A percentile compares a stretch with the other conserved stretches of the same genome.
Conservation (phyloP, 2,329 filamentous ascomycete genomes). For the Trichophyton benhamiae region DNA sequence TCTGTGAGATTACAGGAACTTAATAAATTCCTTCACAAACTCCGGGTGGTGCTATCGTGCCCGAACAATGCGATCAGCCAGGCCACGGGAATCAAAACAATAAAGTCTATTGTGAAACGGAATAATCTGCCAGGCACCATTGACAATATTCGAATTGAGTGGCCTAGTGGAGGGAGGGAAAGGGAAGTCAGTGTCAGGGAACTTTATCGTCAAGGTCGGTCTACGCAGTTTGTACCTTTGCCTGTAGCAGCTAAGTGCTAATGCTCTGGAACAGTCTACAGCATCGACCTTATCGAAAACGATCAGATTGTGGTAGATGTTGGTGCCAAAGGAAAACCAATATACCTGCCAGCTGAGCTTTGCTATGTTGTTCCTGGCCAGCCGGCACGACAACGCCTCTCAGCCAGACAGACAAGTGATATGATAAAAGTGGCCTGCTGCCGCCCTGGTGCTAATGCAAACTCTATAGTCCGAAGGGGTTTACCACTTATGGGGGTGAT, state of each 20-base stretch:
- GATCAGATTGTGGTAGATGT: slow-evolving; percentile 54
- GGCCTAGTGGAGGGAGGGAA: background rate
- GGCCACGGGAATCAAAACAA: slow-evolving; percentile 8
- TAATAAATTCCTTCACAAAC: slow-evolving; percentile 12
- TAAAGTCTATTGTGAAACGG: slow-evolving; percentile 8
- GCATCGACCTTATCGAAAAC: slow-evolving; percentile 1
- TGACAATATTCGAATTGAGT: background rate
- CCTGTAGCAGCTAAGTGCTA: background rate
- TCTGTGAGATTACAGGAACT: background rate
- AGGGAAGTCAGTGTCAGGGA: slow-evolving; percentile 1
- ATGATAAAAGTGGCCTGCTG: slow-evolving; percentile 67
- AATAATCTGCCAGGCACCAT: background rate
- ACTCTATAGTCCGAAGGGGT: slow-evolving; percentile 49
- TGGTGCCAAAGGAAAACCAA: slow-evolving; percentile 44
- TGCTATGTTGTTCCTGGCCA: slow-evolving; percentile 55
- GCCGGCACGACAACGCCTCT: slow-evolving; percentile 47
- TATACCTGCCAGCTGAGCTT: slow-evolving; percentile 55
- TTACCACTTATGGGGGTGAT: slow-evolving; percentile 9
- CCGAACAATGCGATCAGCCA: slow-evolving; percentile 3
- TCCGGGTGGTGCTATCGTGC: slow-evolving; percentile 13
- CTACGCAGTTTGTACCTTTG: background rate
- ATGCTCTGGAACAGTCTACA: background rate
- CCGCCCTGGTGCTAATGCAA: slow-evolving; percentile 51
- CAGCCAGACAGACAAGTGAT: slow-evolving; percentile 45
- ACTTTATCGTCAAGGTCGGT: slow-evolving; percentile 4